These are phyloP conservation scores for Theobroma cacao DNA, from an alignment of 345 rosid species.

Conservation along the genomic window DNA sequence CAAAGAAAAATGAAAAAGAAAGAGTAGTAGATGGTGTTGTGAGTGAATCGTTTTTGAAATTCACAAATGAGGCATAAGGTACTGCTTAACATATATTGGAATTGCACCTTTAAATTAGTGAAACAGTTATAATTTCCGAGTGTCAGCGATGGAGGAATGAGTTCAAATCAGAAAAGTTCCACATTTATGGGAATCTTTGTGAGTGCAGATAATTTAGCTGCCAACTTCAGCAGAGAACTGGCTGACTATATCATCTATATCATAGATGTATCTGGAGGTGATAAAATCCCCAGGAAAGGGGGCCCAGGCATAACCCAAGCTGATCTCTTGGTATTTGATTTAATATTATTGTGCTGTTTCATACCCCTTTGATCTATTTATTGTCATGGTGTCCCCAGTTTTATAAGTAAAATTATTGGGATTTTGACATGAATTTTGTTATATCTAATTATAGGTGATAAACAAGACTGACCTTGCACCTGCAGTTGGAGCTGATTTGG, in stretches of 20 bases:
- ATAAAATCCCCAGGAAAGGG: conserved; percentile 93
- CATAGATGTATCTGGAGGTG: conserved; percentile 93
- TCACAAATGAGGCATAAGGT: not conserved
- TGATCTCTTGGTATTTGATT: conserved; percentile 63
- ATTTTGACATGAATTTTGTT: not conserved
- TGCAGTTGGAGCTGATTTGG: conserved; percentile 84
- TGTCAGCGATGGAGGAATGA: not conserved
- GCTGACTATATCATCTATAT: conserved; percentile 94
- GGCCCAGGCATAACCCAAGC: conserved; percentile 99
- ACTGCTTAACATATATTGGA: not conserved
- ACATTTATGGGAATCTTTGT: conserved; percentile 1
- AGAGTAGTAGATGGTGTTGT: not conserved
- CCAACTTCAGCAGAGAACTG: conserved; percentile 93
- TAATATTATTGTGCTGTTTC: not conserved
- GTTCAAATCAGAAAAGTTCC: not conserved
- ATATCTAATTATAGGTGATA: conserved; percentile 53
- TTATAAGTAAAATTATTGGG: not conserved
- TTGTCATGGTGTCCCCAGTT: not conserved
- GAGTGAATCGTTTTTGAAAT: not conserved
- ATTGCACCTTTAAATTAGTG: not conserved
- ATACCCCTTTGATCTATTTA: not conserved
- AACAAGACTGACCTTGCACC: conserved; percentile 94
- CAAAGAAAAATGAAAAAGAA: not conserved
- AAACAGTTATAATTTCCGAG: not conserved
- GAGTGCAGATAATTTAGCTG: conserved; percentile 87